These are phyloP conservation scores for Clarireedia paspali DNA, from an alignment of 2,329 filamentous ascomycete species.

Conservation along the genomic window DNA sequence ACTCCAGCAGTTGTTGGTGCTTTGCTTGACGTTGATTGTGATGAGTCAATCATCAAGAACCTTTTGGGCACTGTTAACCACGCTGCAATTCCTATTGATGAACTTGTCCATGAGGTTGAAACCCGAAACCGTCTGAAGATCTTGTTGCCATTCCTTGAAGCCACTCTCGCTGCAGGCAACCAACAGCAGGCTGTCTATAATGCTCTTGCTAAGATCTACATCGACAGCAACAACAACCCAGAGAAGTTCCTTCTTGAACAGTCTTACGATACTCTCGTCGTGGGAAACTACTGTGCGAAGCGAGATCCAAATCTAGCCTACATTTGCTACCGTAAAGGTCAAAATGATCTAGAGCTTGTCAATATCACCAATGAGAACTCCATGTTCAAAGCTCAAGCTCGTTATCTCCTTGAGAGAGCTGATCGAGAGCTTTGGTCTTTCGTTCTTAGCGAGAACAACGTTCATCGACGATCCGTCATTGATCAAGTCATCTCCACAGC, in stretches of 20 bases:
- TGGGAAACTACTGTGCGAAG: constrained; percentile 99
- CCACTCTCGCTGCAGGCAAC: constrained; percentile 80
- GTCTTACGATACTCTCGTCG: constrained; percentile 82
- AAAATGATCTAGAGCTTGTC: constrained; percentile 95
- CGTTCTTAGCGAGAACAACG: constrained; percentile 91
- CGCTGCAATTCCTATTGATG: constrained; percentile 81
- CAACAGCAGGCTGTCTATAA: constrained; percentile 97
- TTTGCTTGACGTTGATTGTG: constrained; percentile 91
- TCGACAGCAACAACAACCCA: constrained; percentile 96
- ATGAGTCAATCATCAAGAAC: constrained; percentile 92
- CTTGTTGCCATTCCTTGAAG: constrained; percentile 90
- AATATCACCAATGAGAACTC: constrained; percentile 98
- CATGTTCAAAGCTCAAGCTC: constrained; percentile 98
- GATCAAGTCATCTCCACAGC: constrained; percentile 96
- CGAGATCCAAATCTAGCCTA: constrained; percentile 92
- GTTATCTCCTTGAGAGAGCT: constrained; percentile 85
- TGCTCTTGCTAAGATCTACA: constrained; percentile 97
- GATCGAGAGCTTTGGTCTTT: constrained; percentile 91
- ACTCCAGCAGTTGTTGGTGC: constrained; percentile 92
- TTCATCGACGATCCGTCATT: constrained; percentile 85
- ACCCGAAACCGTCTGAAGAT: constrained; percentile 92
- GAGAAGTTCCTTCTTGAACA: constrained; percentile 97
- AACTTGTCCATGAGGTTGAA: constrained; percentile 92
- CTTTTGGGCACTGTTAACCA: constrained; percentile 80
- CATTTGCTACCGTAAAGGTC: constrained; percentile 92